These are phyloP conservation scores for Coffea canephora DNA, from an alignment of 257 asterid species.

Conservation along the genomic window DNA sequence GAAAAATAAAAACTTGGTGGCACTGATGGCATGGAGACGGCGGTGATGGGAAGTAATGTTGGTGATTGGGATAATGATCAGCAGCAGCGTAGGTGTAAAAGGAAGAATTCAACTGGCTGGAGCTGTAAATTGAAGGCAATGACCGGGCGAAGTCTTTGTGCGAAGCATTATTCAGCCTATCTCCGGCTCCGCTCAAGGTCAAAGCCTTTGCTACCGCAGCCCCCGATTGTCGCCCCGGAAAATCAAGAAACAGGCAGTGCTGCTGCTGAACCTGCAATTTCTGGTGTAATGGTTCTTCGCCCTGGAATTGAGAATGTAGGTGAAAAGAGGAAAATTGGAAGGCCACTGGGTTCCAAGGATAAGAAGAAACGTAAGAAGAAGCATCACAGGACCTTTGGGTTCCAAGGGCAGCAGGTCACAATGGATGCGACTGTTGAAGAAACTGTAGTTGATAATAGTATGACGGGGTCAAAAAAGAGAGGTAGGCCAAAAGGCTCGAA, in stretches of 20 bases:
- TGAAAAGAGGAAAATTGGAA: slow-evolving; percentile 16
- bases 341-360: slow-evolving; percentile 5
- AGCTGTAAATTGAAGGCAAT: slow-evolving; percentile 24
- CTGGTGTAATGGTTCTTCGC: not conserved
- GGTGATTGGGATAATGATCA: not conserved
- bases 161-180: slow-evolving; percentile 4
- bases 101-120: slow-evolving; percentile 11
- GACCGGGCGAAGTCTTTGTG: slow-evolving; percentile 10
- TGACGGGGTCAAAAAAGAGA: slow-evolving; percentile 21
- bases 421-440: not conserved
- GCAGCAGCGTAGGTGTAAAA: slow-evolving; percentile 16
- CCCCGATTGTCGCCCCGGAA: not conserved
- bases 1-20: not conserved
- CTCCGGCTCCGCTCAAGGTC: not conserved
- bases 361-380: slow-evolving; percentile 1
- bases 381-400: not conserved
- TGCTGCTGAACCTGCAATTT: not conserved
- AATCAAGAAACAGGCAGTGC: not conserved
- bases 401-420: not conserved
- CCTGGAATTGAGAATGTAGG: not conserved
- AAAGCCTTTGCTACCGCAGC: not conserved
- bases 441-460: not conserved
- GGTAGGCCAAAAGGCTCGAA: slow-evolving; percentile 40
- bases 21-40: not conserved
- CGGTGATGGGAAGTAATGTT: not conserved